A percentile compares a stretch with the other conserved stretches of the same genome.
Evolutionary conservation across 495 filamentous ascomycete species (phyloP).

Genomic region (Penicillium egyptiacum): DNA sequence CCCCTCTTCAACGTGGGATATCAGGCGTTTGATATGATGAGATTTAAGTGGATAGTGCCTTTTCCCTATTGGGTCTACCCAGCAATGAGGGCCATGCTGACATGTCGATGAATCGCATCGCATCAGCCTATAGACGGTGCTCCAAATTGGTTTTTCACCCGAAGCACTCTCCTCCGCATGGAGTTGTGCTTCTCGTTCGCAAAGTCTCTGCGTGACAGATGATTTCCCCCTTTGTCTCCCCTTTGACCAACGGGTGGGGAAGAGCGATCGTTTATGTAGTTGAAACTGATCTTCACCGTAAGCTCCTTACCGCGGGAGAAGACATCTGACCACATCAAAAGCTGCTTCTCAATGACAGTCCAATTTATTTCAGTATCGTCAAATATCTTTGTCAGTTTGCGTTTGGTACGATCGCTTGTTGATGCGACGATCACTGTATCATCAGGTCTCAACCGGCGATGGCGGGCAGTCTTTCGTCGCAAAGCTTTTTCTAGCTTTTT

Average conservation of each 20-base stretch:
- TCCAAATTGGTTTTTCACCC: slow-evolving; percentile 25
- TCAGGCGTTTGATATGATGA: too few relatives aligned
- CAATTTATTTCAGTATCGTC: slow-evolving; percentile 17
- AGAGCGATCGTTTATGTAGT: slow-evolving; percentile 17
- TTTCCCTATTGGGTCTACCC: slow-evolving; percentile 30
- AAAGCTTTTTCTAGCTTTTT: slow-evolving; percentile 10
- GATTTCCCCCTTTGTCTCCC: slow-evolving; percentile 25
- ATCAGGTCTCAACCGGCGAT: not conserved
- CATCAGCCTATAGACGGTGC: slow-evolving; percentile 33
- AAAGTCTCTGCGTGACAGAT: not conserved
- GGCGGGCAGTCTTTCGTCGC: slow-evolving; percentile 11
- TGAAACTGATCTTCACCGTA: slow-evolving; percentile 19
- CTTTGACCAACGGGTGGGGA: slow-evolving; percentile 5
- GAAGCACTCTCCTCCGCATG: slow-evolving; percentile 26
- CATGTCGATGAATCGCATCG: slow-evolving; percentile 26
- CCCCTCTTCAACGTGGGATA: too few relatives aligned
- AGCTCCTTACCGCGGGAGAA: slow-evolving; percentile 19
- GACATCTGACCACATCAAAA: slow-evolving; percentile 16
- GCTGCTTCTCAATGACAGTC: slow-evolving; percentile 23
- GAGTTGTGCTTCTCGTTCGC: slow-evolving; percentile 1
- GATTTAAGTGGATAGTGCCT: slow-evolving; percentile 17
- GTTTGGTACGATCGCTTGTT: slow-evolving; percentile 15
- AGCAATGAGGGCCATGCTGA: slow-evolving; percentile 28
- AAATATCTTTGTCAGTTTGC: slow-evolving; percentile 22
- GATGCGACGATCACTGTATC: slow-evolving; percentile 1